A percentile compares a stretch with the other conserved stretches of the same genome.
Evolutionary conservation across 2,329 filamentous ascomycete genomes (phyloP).

Genomic region (Fusarium guadeloupense): DNA sequence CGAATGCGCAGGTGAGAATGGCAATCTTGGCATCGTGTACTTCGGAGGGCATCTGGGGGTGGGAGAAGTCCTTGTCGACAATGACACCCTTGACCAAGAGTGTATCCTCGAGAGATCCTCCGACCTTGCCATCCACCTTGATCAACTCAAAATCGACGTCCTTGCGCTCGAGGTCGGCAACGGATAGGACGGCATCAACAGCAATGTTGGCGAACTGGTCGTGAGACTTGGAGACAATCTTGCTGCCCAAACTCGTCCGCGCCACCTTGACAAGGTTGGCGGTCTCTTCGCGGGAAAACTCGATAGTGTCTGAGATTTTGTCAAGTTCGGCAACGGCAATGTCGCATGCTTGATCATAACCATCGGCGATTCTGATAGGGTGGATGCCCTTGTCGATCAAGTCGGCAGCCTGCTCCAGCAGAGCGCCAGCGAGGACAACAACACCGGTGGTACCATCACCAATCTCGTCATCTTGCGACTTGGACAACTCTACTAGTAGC

Average conservation of each 20-base stretch:
- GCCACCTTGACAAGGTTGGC: conserved; percentile 93
- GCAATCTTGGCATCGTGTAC: conserved; percentile 96
- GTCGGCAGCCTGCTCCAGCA: conserved; percentile 95
- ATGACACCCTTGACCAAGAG: conserved; percentile 97
- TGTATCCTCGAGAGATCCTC: conserved; percentile 91
- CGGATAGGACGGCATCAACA: conserved; percentile 94
- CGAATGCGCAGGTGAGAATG: conserved; percentile 96
- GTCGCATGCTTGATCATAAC: conserved; percentile 97
- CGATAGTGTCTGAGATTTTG: conserved; percentile 88
- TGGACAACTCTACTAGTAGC: conserved; percentile 94
- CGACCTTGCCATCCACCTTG: conserved; percentile 99
- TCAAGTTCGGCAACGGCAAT: conserved; percentile 94
- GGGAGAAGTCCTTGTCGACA: conserved; percentile 99
- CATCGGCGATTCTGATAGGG: conserved; percentile 97
- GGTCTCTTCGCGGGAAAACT: conserved; percentile 82
- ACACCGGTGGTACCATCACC: conserved; percentile 98
- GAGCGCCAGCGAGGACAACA: conserved; percentile 91
- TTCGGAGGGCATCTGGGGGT: conserved; percentile 98
- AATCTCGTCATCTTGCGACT: conserved; percentile 98
- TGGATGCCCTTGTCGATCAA: conserved; percentile 99
- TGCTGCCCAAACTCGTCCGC: conserved; percentile 94
- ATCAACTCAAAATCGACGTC: conserved; percentile 99
- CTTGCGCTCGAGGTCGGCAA: conserved; percentile 93
- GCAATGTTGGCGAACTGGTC: conserved; percentile 98
- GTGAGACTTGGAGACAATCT: conserved; percentile 98